Conservation (phyloP, 2,329 filamentous ascomycete genomes). For the Xylariales sp. region DNA sequence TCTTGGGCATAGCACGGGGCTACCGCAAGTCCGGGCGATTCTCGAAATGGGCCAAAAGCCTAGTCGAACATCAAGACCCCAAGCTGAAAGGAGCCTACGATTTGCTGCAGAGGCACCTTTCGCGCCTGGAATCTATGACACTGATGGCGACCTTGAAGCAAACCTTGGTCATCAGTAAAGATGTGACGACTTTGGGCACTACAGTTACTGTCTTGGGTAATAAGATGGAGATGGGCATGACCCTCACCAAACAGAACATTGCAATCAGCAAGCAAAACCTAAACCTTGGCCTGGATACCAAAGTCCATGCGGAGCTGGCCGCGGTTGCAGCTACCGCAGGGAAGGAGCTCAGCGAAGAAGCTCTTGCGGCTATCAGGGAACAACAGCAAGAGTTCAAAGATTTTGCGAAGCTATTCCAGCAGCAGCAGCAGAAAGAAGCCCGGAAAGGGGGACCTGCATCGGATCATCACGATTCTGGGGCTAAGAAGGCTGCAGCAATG, state of each 20-base stretch:
- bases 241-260: not conserved
- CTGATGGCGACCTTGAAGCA: constrained; percentile 4
- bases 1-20: constrained; percentile 8
- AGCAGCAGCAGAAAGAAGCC: not conserved
- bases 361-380: not conserved
- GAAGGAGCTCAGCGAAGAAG: not conserved
- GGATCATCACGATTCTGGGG: not conserved
- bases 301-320: not conserved
- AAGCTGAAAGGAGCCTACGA: constrained; percentile 9
- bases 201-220: not conserved
- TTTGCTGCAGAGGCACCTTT: constrained; percentile 9
- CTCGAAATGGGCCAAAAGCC: constrained; percentile 11
- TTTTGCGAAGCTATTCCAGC: not conserved
- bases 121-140: constrained; percentile 6
- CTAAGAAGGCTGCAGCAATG: not conserved
- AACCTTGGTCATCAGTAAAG: not conserved
- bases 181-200: not conserved
- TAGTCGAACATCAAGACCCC: constrained; percentile 8
- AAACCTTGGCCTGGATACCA: not conserved
- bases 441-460: not conserved
- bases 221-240: not conserved
- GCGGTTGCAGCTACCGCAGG: not conserved
- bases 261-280: not conserved
- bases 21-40: constrained; percentile 9
- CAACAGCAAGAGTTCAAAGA: not conserved